Conservation (phyloP, 2,329 filamentous ascomycete genomes). For the Epichloe aotearoae region DNA sequence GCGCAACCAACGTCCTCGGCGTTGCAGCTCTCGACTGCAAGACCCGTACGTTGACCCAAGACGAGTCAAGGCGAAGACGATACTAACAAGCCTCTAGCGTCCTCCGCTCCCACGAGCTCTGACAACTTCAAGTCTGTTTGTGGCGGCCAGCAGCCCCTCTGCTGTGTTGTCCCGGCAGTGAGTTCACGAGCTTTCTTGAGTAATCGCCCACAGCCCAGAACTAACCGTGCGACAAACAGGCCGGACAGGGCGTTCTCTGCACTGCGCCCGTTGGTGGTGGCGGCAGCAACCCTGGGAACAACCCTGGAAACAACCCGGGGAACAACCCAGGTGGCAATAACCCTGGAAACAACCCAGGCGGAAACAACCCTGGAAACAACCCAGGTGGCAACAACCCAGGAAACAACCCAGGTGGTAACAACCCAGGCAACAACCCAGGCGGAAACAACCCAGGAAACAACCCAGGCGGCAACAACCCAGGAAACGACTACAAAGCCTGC, state of each 20-base stretch:
- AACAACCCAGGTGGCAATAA: not conserved
- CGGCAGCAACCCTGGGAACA: not conserved
- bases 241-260: no score
- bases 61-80: not conserved
- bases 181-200: not conserved
- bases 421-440: not conserved
- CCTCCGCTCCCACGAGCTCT: not conserved
- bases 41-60: constrained; percentile 3
- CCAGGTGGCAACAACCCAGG: not conserved
- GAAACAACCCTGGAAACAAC: not conserved
- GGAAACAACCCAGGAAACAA: constrained; percentile 1
- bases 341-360: not conserved
- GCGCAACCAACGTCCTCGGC: constrained; percentile 6
- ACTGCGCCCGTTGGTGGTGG: not conserved
- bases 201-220: no score
- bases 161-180: constrained; percentile 2
- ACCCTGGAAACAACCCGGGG: not conserved
- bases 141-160: not conserved
- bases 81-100: not conserved
- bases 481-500: constrained; percentile 8
- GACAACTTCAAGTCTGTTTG: not conserved
- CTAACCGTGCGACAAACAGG: no score
- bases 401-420: not conserved
- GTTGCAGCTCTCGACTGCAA: constrained; percentile 6
- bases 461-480: constrained; percentile 1